A percentile compares a stretch with the other conserved stretches of the same genome.
Conservation (phyloP, 2,329 filamentous ascomycete species). For the Ustulina deusta region DNA sequence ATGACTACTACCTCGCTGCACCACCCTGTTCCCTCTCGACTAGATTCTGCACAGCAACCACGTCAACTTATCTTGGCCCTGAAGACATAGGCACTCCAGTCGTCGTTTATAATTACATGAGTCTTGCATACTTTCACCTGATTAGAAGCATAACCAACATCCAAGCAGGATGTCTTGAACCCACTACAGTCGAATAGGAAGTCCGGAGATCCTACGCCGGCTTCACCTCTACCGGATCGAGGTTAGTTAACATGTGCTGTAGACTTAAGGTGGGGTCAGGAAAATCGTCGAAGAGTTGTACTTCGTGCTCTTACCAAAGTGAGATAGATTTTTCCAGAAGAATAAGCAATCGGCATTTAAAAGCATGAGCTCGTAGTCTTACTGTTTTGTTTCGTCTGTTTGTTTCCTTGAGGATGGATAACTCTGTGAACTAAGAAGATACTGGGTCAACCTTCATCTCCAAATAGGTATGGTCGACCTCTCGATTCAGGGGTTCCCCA, state of each 20-base stretch:
- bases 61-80: not conserved
- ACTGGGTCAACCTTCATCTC: not conserved
- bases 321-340: not conserved
- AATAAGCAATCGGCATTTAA: not conserved
- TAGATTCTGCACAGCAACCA: not conserved
- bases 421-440: not conserved
- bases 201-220: slow-evolving; percentile 44
- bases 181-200: slow-evolving; percentile 26
- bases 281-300: not conserved
- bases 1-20: not conserved
- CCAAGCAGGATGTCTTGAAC: slow-evolving; percentile 1
- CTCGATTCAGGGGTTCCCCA: slow-evolving; percentile 29
- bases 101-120: not conserved
- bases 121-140: not conserved
- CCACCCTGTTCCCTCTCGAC: not conserved
- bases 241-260: slow-evolving; percentile 19
- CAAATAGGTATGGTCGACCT: not conserved
- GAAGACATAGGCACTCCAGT: not conserved
- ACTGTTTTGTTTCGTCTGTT: not conserved
- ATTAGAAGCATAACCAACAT: not conserved
- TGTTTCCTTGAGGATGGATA: not conserved
- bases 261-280: slow-evolving; percentile 6
- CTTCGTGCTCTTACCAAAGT: not conserved
- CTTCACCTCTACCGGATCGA: slow-evolving; percentile 38
- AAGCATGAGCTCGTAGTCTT: not conserved